Base-by-base conservation (phyloP, 1,284 basidiomycete genomes). In the Tetrapyrgos nigripes region DNA sequence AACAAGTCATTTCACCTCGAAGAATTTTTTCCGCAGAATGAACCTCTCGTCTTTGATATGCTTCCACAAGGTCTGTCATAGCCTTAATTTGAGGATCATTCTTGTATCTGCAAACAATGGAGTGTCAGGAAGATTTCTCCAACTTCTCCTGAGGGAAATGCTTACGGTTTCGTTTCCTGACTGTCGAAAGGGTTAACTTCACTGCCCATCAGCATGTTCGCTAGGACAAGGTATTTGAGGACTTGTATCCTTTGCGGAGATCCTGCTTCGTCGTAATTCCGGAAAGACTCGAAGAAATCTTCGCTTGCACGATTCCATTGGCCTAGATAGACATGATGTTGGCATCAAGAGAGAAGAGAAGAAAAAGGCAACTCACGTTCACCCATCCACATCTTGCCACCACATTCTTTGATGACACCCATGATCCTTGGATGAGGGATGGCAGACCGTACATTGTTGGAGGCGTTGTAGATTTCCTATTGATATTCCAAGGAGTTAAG, bases 361-460 rank as follows among this genome's bases (percentile, higher is more conserved):
- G 44, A 29, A 29, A 45, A 21, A 19, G 37, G 33, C n/a, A 28
- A 81, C 90, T 67, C 73, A 92, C 96, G 93, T 81, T 99, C 97
- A 58, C 94, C 94, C 97, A 99, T 99, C 94, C 97, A 98, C 97
- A 99, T 99, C 79, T 99, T 99, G 8, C 97, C 97, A 13, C 97
- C 97, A 66, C 97, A 98, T 75, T 99, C 97, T 70, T 96, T 94
- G 76, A 99, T 99, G 55, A 98, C 93, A 53, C 97, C 97, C 92
- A 98, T 96, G 70, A 99, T 98, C 26, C 96, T 88, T 8, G 97
- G 97, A 77, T 99, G 97, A 10, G 97, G 96, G 60, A 99, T 98
- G 8, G 97, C 97, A 31, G 95, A 97, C 55, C 93, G 92, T 57
- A 99, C 94, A 55, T 89, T 86, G 65, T 93, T 92, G 2, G 95